Conservation (phyloP, 2,329 filamentous ascomycete species). For the Hymenoscyphus occultus region DNA sequence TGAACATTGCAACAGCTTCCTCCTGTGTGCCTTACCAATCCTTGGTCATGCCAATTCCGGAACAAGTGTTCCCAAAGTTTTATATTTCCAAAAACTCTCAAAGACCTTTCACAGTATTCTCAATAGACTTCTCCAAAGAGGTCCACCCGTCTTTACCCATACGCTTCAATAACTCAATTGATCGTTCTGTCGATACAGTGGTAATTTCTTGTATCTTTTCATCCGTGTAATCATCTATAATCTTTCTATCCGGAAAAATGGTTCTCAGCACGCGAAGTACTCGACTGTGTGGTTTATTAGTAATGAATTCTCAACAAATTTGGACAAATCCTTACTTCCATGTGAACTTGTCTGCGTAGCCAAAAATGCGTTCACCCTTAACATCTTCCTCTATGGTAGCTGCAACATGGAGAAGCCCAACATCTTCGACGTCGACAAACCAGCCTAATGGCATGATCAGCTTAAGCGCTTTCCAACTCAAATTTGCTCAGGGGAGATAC, state of each 20-base stretch:
- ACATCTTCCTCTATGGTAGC: constrained; percentile 30
- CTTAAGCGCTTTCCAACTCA: neutral
- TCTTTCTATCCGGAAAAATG: constrained; percentile 26
- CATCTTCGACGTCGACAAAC: constrained; percentile 33
- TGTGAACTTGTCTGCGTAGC: constrained; percentile 26
- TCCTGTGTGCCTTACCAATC: neutral
- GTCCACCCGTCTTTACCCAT: constrained; percentile 23
- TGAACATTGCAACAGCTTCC: neutral
- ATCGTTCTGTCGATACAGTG: constrained; percentile 21
- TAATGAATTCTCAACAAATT: neutral
- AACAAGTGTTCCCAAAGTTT: neutral
- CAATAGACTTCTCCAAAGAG: constrained; percentile 20
- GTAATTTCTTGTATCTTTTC: constrained; percentile 18
- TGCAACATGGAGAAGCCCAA: constrained; percentile 33
- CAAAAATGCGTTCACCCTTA: constrained; percentile 26
- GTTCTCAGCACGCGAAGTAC: constrained; percentile 28
- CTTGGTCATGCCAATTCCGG: no score
- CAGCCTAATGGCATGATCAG: constrained; percentile 7
- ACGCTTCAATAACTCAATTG: constrained; percentile 21
- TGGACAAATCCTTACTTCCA: constrained; percentile 24
- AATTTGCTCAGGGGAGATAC: neutral
- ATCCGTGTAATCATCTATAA: constrained; percentile 21
- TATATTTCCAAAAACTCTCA: neutral
- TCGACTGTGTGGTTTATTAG: constrained; percentile 9
- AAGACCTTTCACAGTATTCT: constrained; percentile 9